These are phyloP conservation scores for Coniella vitis DNA, from an alignment of 2,329 filamentous ascomycete species.

Conservation along the genomic window DNA sequence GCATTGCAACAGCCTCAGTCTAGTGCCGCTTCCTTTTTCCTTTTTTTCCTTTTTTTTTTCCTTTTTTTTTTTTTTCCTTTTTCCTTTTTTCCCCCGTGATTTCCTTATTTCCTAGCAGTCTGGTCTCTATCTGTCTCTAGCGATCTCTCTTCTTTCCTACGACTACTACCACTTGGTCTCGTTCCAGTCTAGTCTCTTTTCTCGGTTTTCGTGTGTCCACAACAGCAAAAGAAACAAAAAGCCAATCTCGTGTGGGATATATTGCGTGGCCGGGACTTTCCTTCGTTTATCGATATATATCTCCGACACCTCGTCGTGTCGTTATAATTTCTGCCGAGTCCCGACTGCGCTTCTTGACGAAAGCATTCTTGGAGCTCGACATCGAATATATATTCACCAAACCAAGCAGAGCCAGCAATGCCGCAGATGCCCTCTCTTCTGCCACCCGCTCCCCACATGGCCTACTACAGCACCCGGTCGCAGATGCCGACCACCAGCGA, in stretches of 20 bases:
- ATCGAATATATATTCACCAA: constrained; percentile 11
- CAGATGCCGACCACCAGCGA: constrained; percentile 18
- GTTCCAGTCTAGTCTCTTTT: constrained; percentile 4
- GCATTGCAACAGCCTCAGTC: constrained; percentile 38
- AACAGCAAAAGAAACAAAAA: background rate
- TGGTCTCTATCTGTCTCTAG: constrained; percentile 13
- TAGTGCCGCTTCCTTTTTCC: constrained; percentile 36
- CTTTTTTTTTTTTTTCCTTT: constrained; percentile 15
- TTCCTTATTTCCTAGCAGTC: constrained; percentile 16
- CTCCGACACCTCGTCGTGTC: no score
- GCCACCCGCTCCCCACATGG: constrained; percentile 22
- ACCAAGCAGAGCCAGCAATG: background rate
- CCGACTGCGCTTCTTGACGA: background rate
- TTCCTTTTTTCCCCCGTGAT: constrained; percentile 19
- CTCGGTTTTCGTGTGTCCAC: background rate
- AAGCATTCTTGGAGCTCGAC: background rate
- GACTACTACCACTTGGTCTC: constrained; percentile 2
- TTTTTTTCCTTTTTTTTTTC: constrained; percentile 19
- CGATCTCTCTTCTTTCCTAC: constrained; percentile 16
- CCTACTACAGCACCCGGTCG: constrained; percentile 25
- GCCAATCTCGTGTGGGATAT: background rate
- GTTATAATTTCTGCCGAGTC: no score
- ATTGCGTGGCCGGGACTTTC: background rate
- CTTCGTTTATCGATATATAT: no score
- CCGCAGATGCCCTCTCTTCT: constrained; percentile 20